Evolutionary conservation across 805 yeast species (phyloP).

Genomic region (Lipomyces oligophaga): DNA sequence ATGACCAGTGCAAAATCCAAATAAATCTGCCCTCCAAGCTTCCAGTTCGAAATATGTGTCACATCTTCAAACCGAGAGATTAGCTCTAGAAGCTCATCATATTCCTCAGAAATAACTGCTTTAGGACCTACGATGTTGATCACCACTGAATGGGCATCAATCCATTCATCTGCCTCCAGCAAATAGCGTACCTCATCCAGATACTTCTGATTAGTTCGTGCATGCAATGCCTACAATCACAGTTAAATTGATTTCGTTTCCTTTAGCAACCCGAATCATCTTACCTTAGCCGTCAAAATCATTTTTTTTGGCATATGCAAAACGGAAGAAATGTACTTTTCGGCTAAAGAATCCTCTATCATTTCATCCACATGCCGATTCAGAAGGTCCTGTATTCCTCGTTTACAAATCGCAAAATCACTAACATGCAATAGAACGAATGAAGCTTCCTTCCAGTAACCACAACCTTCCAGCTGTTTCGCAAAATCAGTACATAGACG

Average conservation of each 20-base stretch:
- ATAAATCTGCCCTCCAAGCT: slow-evolving; percentile 40
- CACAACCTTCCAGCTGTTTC: slow-evolving; percentile 47
- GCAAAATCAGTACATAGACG: slow-evolving; percentile 46
- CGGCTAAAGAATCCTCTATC: slow-evolving; percentile 25
- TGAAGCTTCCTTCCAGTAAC: slow-evolving; percentile 56
- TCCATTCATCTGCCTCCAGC: slow-evolving; percentile 55
- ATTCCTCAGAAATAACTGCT: slow-evolving; percentile 52
- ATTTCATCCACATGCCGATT: slow-evolving; percentile 30
- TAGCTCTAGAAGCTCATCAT: slow-evolving; percentile 28
- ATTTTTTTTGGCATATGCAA: slow-evolving; percentile 19
- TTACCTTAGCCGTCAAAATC: slow-evolving; percentile 25
- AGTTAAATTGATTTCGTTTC: not conserved
- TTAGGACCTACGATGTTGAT: slow-evolving; percentile 65
- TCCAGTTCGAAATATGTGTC: slow-evolving; percentile 34
- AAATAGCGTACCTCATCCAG: slow-evolving; percentile 60
- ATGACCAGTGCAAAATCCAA: slow-evolving; percentile 32
- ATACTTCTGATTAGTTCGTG: slow-evolving; percentile 48
- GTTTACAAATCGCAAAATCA: slow-evolving; percentile 46
- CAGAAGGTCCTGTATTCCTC: slow-evolving; percentile 39
- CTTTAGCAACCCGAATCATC: not conserved
- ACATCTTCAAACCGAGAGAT: slow-evolving; percentile 31
- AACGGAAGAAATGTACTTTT: slow-evolving; percentile 5
- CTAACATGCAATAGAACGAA: slow-evolving; percentile 58
- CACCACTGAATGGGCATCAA: slow-evolving; percentile 60
- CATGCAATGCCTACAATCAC: slow-evolving; percentile 59